phyloP scores from a whole-genome alignment of 805 yeast genomes.

The Starmera dryadoides region DNA sequence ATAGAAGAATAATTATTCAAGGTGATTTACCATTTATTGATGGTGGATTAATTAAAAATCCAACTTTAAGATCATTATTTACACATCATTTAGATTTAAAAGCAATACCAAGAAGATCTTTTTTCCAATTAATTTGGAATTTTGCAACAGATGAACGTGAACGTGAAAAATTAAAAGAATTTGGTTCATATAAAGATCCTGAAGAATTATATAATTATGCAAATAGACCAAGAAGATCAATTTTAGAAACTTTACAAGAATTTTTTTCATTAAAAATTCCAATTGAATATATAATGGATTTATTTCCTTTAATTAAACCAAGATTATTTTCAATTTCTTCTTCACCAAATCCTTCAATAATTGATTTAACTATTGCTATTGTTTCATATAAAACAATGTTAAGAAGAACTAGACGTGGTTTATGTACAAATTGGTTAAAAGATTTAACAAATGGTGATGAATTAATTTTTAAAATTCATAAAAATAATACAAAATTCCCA shows the following conservation, averaged over 20 bases:
- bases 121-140: conserved; percentile 67
- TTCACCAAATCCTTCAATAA: conserved; percentile 25
- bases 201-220: conserved; percentile 87
- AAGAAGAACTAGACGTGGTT: conserved; percentile 67
- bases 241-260: conserved; percentile 77
- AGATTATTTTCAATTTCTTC: conserved; percentile 84
- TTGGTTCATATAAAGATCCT: conserved; percentile 61
- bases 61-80: conserved; percentile 67
- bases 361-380: conserved; percentile 74
- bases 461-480: conserved; percentile 44
- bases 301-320: conserved; percentile 74
- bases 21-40: conserved; percentile 25
- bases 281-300: conserved; percentile 62
- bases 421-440: conserved; percentile 75
- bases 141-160: conserved; percentile 75
- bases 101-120: conserved; percentile 78
- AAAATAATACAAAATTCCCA: conserved; percentile 34
- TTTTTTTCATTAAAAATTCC: conserved; percentile 76
- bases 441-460: conserved; percentile 38
- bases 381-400: conserved; percentile 84
- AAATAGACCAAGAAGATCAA: conserved; percentile 85
- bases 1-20: conserved; percentile 36
- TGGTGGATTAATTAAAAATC: conserved; percentile 52
- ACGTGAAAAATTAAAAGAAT: conserved; percentile 66
- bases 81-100: conserved; percentile 77